Evolutionary conservation across 1,284 basidiomycete species (phyloP).

Genomic region (Microbotryomycetes sp.): DNA sequence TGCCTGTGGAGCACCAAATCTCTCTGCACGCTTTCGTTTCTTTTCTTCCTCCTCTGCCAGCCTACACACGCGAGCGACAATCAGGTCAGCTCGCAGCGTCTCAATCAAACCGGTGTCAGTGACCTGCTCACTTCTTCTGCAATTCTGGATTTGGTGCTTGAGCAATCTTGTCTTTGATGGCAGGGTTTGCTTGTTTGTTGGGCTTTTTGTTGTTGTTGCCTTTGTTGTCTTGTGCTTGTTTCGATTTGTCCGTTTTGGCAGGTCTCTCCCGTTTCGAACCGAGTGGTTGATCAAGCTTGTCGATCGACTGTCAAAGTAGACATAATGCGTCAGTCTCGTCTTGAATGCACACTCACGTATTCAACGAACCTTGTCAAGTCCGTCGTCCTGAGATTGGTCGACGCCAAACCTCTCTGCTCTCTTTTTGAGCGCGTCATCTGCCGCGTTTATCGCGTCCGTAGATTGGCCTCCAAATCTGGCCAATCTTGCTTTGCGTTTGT

Average conservation of each 20-base stretch:
- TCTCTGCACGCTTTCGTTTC: conserved; percentile 46
- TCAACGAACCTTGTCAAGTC: conserved; percentile 12
- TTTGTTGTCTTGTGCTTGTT: background rate
- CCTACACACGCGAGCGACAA: background rate
- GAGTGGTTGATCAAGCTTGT: background rate
- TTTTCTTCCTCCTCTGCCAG: conserved; percentile 44
- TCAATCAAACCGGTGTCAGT: too few relatives aligned
- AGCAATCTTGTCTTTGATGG: background rate
- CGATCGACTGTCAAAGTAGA: background rate
- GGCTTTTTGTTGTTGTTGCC: background rate
- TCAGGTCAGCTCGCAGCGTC: background rate
- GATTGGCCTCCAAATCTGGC: conserved; percentile 42
- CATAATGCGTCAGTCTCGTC: background rate
- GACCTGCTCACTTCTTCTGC: conserved; percentile 6
- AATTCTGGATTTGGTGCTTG: conserved; percentile 27
- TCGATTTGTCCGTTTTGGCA: background rate
- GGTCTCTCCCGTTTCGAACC: background rate
- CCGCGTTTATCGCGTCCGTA: background rate
- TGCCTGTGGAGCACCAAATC: conserved; percentile 36
- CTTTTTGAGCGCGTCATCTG: background rate
- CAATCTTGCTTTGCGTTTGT: conserved; percentile 43
- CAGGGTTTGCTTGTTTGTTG: background rate
- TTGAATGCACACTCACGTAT: background rate
- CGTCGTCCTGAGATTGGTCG: background rate
- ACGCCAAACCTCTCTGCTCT: conserved; percentile 15